phyloP scores from a whole-genome alignment of 805 yeast species.

The Priceomyces fermenticarens region DNA sequence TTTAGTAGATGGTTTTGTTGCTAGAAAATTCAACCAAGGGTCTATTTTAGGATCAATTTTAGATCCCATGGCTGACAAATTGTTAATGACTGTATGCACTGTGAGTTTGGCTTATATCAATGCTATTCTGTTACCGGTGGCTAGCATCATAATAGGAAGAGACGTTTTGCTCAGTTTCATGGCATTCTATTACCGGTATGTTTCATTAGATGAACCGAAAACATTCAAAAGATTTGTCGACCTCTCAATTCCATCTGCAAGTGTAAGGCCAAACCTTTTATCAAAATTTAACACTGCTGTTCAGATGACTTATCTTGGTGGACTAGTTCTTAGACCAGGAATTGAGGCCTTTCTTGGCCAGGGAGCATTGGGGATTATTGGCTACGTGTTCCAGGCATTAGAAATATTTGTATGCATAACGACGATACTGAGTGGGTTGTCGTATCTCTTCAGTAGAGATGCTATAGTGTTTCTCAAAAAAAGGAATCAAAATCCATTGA shows the following conservation, averaged over 20 bases:
- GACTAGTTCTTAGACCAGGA: conserved; percentile 34
- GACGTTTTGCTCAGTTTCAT: conserved; percentile 71
- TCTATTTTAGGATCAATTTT: conserved; percentile 85
- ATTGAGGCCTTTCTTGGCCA: conserved; percentile 20
- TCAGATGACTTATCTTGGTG: conserved; percentile 85
- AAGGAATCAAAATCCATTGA: conserved; percentile 6
- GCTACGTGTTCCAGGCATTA: conserved; percentile 17
- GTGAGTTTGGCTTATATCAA: conserved; percentile 66
- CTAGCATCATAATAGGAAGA: conserved; percentile 74
- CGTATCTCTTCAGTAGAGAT: conserved; percentile 66
- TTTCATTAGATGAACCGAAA: conserved; percentile 71
- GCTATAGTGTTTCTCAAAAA: conserved; percentile 56
- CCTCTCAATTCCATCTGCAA: conserved; percentile 74
- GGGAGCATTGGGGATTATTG: conserved; percentile 3
- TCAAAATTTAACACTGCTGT: conserved; percentile 88
- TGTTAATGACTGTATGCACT: conserved; percentile 84
- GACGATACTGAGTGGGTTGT: conserved; percentile 73
- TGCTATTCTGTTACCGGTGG: conserved; percentile 64
- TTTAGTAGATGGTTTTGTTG: conserved; percentile 87
- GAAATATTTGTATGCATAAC: conserved; percentile 45
- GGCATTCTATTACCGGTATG: conserved; percentile 70
- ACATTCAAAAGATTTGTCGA: conserved; percentile 75
- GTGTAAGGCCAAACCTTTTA: conserved; percentile 81
- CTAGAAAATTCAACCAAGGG: conserved; percentile 71
- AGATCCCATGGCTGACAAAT: conserved; percentile 95